A percentile compares a stretch with the other conserved stretches of the same genome.
phyloP scores from a whole-genome alignment of 129 eudicot species.

The Kitagawia praeruptora region DNA sequence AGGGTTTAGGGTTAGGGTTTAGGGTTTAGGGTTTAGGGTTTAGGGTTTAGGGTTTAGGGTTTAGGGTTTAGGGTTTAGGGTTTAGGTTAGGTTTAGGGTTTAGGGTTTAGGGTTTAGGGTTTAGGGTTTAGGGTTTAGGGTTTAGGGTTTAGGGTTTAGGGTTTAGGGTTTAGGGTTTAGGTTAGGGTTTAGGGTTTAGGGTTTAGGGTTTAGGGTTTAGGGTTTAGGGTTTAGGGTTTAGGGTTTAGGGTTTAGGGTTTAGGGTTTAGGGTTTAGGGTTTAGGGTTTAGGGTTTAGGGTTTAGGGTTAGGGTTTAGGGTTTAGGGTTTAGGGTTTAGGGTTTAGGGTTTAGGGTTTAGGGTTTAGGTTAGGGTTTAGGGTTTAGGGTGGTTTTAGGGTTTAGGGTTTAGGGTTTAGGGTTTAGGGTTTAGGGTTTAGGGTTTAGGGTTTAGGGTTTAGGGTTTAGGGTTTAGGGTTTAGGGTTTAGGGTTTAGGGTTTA shows the following conservation, averaged over 20 bases:
- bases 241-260: too few relatives aligned
- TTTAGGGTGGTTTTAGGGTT: too few relatives aligned
- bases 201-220: not conserved
- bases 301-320: conserved; percentile 1
- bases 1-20: too few relatives aligned
- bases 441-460: not conserved
- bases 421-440: not conserved
- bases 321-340: not conserved
- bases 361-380: too few relatives aligned
- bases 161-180: not conserved
- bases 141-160: not conserved
- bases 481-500: not conserved
- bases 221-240: not conserved
- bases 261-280: not conserved
- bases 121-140: not conserved
- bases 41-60: not conserved
- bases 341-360: not conserved
- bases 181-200: too few relatives aligned
- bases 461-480: not conserved
- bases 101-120: not conserved
- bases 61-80: not conserved
- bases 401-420: not conserved
- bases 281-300: conserved; percentile 4
- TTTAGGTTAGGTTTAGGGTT: not conserved
- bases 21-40: too few relatives aligned